phyloP scores from a whole-genome alignment of 129 eudicot genomes.

The Saposhnikovia divaricata region DNA sequence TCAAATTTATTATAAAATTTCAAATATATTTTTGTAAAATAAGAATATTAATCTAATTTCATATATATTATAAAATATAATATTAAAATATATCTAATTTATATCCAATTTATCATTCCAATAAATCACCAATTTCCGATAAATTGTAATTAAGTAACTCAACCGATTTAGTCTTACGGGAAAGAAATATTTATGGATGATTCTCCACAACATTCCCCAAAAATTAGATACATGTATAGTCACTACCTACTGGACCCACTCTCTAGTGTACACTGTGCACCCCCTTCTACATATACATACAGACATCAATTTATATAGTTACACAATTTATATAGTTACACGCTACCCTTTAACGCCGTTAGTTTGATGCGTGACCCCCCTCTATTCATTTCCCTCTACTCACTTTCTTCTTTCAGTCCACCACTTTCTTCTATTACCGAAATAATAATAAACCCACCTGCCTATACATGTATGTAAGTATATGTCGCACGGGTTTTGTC shows the following conservation, averaged over 20 bases:
- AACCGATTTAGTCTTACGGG: no score
- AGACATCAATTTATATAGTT: not conserved
- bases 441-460: not conserved
- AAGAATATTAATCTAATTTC: no score
- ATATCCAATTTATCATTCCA: no score
- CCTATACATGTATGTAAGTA: not conserved
- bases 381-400: not conserved
- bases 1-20: no score
- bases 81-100: no score
- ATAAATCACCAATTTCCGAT: no score
- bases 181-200: no score
- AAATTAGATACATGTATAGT: not conserved
- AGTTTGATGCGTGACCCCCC: not conserved
- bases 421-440: not conserved
- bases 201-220: not conserved
- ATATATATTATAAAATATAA: no score
- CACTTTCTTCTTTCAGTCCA: not conserved
- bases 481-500: not conserved
- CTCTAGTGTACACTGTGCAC: not conserved
- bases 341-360: not conserved
- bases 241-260: not conserved
- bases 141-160: no score
- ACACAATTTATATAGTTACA: not conserved
- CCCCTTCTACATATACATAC: not conserved
- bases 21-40: no score